Evolutionary conservation across 257 asterid species (phyloP).

Genomic region (Verbascum thapsus): DNA sequence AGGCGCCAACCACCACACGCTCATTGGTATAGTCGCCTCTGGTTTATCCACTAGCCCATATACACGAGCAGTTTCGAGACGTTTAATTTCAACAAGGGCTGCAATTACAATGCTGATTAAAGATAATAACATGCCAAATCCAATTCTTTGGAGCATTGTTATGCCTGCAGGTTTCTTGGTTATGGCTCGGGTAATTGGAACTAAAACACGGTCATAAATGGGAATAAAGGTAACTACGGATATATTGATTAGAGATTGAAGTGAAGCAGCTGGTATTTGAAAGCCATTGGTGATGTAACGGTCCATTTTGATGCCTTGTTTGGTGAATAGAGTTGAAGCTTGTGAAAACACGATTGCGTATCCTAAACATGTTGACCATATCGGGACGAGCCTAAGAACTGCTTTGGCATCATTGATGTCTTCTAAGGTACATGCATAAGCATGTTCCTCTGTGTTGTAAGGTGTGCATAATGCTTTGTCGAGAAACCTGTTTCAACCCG

Average conservation of each 20-base stretch:
- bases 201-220: constrained; percentile 42
- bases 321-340: constrained; percentile 36
- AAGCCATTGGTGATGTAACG: constrained; percentile 12
- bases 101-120: constrained; percentile 47
- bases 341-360: constrained; percentile 35
- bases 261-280: constrained; percentile 40
- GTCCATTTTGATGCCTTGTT: constrained; percentile 42
- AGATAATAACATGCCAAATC: constrained; percentile 49
- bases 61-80: constrained; percentile 45
- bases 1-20: constrained; percentile 69
- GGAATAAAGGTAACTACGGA: constrained; percentile 35
- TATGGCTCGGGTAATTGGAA: constrained; percentile 48
- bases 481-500: constrained; percentile 30
- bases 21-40: constrained; percentile 52
- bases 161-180: constrained; percentile 55
- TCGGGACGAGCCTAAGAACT: constrained; percentile 34
- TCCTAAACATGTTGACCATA: constrained; percentile 35
- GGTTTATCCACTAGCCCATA: constrained; percentile 50
- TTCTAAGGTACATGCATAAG: background rate
- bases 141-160: constrained; percentile 57
- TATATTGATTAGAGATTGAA: constrained; percentile 28
- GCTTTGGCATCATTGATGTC: constrained; percentile 36
- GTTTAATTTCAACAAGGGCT: constrained; percentile 54
- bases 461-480: constrained; percentile 27
- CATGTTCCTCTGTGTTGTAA: constrained; percentile 20